phyloP scores from a whole-genome alignment of 257 asterid species.

The Haberlea rhodopensis region DNA sequence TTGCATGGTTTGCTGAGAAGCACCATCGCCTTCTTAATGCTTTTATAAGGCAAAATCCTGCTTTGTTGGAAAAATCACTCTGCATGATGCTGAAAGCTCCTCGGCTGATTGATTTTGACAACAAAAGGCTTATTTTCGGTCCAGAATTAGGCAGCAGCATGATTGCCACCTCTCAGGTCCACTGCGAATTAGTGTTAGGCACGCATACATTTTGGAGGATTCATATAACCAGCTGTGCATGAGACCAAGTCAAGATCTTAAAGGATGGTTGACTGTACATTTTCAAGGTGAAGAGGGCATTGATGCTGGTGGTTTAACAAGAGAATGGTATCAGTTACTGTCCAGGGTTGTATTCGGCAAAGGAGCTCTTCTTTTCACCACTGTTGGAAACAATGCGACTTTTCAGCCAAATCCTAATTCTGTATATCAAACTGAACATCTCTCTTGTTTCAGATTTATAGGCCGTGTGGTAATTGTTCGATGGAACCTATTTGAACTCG shows the following conservation, averaged over 20 bases:
- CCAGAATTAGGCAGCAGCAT: slow-evolving; percentile 93
- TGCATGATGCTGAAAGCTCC: slow-evolving; percentile 93
- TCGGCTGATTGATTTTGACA: slow-evolving; percentile 91
- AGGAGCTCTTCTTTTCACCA: slow-evolving; percentile 95
- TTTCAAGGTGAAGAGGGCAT: slow-evolving; percentile 99
- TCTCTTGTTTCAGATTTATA: slow-evolving; percentile 86
- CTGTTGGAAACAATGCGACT: slow-evolving; percentile 90
- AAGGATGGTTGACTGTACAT: slow-evolving; percentile 97
- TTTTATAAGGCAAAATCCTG: slow-evolving; percentile 92
- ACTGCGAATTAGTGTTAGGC: slow-evolving; percentile 82
- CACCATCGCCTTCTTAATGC: slow-evolving; percentile 95
- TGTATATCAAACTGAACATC: slow-evolving; percentile 95
- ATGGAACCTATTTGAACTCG: slow-evolving; percentile 17
- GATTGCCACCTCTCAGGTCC: slow-evolving; percentile 96
- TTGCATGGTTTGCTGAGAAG: slow-evolving; percentile 81
- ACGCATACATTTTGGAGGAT: slow-evolving; percentile 96
- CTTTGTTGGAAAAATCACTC: slow-evolving; percentile 86
- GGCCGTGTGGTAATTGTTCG: slow-evolving; percentile 87
- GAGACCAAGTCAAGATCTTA: slow-evolving; percentile 88
- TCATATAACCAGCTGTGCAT: slow-evolving; percentile 94
- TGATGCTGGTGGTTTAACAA: slow-evolving; percentile 98
- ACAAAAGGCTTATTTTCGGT: slow-evolving; percentile 88
- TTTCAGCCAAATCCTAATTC: slow-evolving; percentile 98
- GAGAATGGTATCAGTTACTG: slow-evolving; percentile 95
- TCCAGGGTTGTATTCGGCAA: slow-evolving; percentile 97